A percentile compares a stretch with the other conserved stretches of the same genome.
These are phyloP conservation scores for Coemansia sp. DNA, from an alignment of 192 early-diverging fungal genomes.

Conservation along the genomic window DNA sequence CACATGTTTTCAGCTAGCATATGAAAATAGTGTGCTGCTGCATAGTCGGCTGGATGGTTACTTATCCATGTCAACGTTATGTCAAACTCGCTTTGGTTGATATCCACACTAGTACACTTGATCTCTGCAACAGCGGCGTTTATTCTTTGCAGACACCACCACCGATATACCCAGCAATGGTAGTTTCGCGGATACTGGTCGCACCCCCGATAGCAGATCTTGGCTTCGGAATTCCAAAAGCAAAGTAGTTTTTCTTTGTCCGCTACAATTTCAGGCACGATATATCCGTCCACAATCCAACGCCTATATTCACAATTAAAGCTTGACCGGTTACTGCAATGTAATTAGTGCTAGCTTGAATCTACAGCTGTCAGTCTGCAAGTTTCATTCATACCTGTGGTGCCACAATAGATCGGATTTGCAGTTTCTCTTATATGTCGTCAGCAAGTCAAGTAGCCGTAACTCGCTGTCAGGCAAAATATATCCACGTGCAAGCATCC, in stretches of 20 bases:
- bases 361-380: too few relatives aligned
- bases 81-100: neutral
- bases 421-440: slow-evolving; percentile 41
- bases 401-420: slow-evolving; percentile 42
- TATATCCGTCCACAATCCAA: slow-evolving; percentile 17
- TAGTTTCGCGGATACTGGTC: slow-evolving; percentile 46
- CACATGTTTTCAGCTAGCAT: slow-evolving; percentile 12
- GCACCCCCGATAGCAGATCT: slow-evolving; percentile 16
- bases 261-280: neutral
- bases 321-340: too few relatives aligned
- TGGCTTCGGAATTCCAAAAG: slow-evolving; percentile 23
- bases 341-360: too few relatives aligned
- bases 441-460: slow-evolving; percentile 11
- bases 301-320: slow-evolving; percentile 15
- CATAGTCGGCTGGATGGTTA: slow-evolving; percentile 44
- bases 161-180: slow-evolving; percentile 52
- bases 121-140: neutral
- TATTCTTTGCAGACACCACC: slow-evolving; percentile 24
- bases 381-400: slow-evolving; percentile 28
- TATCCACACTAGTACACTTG: neutral
- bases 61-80: slow-evolving; percentile 18
- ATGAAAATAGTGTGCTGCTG: slow-evolving; percentile 46
- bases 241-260: neutral
- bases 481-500: slow-evolving; percentile 6
- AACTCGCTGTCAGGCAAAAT: slow-evolving; percentile 19